phyloP scores from a whole-genome alignment of 345 rosid species.

The Chamaenerion angustifolium region DNA sequence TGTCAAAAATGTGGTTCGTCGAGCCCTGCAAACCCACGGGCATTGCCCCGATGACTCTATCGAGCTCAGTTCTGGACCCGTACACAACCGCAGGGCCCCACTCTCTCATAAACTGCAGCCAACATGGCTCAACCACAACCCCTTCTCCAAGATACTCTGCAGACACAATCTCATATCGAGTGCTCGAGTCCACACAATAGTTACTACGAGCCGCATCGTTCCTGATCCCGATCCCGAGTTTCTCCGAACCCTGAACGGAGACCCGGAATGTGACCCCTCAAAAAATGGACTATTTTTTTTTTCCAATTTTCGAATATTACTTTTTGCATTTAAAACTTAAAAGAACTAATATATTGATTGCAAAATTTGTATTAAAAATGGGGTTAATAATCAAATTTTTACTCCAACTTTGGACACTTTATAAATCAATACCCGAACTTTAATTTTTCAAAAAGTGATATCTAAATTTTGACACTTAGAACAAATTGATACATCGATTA shows the following conservation, averaged over 20 bases:
- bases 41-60: slow-evolving; percentile 30
- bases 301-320: too few species aligned
- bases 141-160: slow-evolving; percentile 59
- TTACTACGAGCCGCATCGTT: slow-evolving; percentile 52
- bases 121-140: slow-evolving; percentile 39
- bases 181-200: slow-evolving; percentile 44
- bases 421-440: too few species aligned
- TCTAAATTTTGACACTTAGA: too few species aligned
- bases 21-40: slow-evolving; percentile 29
- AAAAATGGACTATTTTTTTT: too few species aligned
- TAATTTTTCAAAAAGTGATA: too few species aligned
- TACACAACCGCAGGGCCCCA: slow-evolving; percentile 75
- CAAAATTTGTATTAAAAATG: too few species aligned
- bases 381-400: too few species aligned
- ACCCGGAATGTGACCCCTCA: too few species aligned
- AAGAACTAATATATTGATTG: too few species aligned
- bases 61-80: slow-evolving; percentile 42
- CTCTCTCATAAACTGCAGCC: slow-evolving; percentile 79
- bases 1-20: slow-evolving; percentile 17
- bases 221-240: slow-evolving; percentile 55
- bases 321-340: too few species aligned
- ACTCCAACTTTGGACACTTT: too few species aligned
- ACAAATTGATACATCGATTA: too few species aligned
- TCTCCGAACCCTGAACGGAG: slow-evolving; percentile 30
- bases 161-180: slow-evolving; percentile 44